These are phyloP conservation scores for Solioccasus polychromus DNA, from an alignment of 768 basidiomycete genomes.

Conservation along the genomic window DNA sequence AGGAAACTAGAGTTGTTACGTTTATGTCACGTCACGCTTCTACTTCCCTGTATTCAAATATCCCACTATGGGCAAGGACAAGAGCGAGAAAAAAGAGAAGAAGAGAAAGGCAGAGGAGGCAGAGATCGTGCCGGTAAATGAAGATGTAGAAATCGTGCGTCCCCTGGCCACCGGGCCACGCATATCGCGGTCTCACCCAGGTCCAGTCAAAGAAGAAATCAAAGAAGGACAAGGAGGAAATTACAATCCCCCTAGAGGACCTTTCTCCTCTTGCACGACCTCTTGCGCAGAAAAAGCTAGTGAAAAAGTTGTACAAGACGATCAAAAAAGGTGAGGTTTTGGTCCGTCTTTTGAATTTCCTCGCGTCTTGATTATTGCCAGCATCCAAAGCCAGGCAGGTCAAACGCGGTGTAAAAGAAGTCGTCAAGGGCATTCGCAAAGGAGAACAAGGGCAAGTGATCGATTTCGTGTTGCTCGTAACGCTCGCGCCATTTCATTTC, in stretches of 20 bases:
- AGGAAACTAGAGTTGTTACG: constrained; percentile 32
- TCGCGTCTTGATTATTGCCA: constrained; percentile 29
- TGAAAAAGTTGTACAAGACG: constrained; percentile 92
- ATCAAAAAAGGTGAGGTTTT: constrained; percentile 76
- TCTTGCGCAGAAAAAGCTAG: constrained; percentile 87
- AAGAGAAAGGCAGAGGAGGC: constrained; percentile 50
- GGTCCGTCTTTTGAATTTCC: background rate
- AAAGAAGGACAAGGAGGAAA: constrained; percentile 60
- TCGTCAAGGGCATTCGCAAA: constrained; percentile 95
- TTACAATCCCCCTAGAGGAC: constrained; percentile 70
- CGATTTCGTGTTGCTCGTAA: background rate
- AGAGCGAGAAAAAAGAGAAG: constrained; percentile 73
- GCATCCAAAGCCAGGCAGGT: constrained; percentile 94
- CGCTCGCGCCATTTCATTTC: constrained; percentile 2
- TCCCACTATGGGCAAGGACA: constrained; percentile 67
- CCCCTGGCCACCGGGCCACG: constrained; percentile 27
- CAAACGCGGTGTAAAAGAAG: constrained; percentile 97
- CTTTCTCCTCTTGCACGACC: constrained; percentile 94
- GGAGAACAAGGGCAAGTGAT: constrained; percentile 87
- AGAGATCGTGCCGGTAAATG: constrained; percentile 19
- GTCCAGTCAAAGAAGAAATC: constrained; percentile 50
- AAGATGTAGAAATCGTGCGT: constrained; percentile 49
- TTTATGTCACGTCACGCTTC: constrained; percentile 18
- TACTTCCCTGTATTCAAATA: background rate
- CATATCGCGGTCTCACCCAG: constrained; percentile 14